phyloP scores from a whole-genome alignment of 2,329 filamentous ascomycete genomes.

The Pseudogymnoascus verrucosus region DNA sequence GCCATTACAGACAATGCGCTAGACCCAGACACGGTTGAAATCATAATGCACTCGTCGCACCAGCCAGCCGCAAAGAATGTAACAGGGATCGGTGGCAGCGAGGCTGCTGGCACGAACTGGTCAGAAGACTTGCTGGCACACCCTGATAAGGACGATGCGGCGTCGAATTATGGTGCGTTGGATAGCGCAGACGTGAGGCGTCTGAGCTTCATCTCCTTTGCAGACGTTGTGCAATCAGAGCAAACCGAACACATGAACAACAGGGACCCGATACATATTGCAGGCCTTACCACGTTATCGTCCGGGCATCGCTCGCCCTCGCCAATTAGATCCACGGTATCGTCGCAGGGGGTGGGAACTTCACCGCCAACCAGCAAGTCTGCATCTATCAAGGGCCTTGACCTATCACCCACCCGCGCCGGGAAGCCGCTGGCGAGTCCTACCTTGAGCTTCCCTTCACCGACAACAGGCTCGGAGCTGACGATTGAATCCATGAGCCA shows the following conservation, averaged over 20 bases:
- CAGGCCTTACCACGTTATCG: slow-evolving; percentile 55
- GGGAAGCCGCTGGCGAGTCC: slow-evolving; percentile 55
- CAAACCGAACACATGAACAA: slow-evolving; percentile 56
- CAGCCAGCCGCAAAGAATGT: slow-evolving; percentile 68
- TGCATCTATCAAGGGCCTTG: slow-evolving; percentile 65
- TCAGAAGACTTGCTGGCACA: slow-evolving; percentile 42
- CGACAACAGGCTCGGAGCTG: slow-evolving; percentile 55
- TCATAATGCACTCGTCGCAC: slow-evolving; percentile 78
- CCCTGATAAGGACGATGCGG: slow-evolving; percentile 50
- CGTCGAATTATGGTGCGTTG: slow-evolving; percentile 68
- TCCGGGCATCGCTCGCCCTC: slow-evolving; percentile 64
- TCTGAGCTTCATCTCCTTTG: slow-evolving; percentile 92
- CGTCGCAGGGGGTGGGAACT: slow-evolving; percentile 57
- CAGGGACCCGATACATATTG: slow-evolving; percentile 62
- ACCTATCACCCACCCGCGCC: slow-evolving; percentile 54
- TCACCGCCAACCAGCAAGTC: slow-evolving; percentile 72
- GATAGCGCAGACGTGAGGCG: slow-evolving; percentile 73
- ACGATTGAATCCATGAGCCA: slow-evolving; percentile 93
- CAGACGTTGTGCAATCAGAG: slow-evolving; percentile 85
- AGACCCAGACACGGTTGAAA: slow-evolving; percentile 84
- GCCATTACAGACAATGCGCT: slow-evolving; percentile 83
- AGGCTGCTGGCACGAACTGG: slow-evolving; percentile 27
- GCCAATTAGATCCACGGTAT: slow-evolving; percentile 70
- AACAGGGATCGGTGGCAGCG: slow-evolving; percentile 38
- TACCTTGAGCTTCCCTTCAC: slow-evolving; percentile 44